Percentiles rank a stretch among this genome's conserved stretches.
Evolutionary conservation across 192 early-diverging fungal species (phyloP).

Genomic region (Coemansia sp.): DNA sequence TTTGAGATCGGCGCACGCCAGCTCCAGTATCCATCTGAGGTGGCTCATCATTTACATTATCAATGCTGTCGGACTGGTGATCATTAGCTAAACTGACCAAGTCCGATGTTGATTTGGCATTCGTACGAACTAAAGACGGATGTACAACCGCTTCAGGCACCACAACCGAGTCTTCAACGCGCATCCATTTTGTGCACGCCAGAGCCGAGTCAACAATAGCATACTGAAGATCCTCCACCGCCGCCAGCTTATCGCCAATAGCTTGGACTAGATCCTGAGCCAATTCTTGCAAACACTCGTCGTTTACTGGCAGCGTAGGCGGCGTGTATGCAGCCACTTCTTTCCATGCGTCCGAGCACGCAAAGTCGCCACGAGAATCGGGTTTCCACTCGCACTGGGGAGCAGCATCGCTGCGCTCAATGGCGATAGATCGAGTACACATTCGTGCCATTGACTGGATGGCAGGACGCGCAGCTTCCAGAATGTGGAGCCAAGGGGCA

Average conservation of each 20-base stretch:
- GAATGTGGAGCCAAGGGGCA: slow-evolving; percentile 20
- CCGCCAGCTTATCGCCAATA: slow-evolving; percentile 27
- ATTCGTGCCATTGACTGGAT: slow-evolving; percentile 18
- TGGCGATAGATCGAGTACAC: slow-evolving; percentile 20
- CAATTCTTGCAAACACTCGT: slow-evolving; percentile 15
- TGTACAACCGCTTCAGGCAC: not conserved
- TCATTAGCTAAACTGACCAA: not conserved
- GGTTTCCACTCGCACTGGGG: slow-evolving; percentile 22
- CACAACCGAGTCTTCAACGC: not conserved
- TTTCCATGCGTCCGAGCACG: slow-evolving; percentile 29
- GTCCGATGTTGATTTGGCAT: slow-evolving; percentile 8
- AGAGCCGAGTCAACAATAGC: slow-evolving; percentile 39
- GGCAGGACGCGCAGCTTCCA: slow-evolving; percentile 11
- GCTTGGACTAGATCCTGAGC: slow-evolving; percentile 9
- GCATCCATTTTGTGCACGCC: slow-evolving; percentile 35
- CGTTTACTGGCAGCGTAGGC: slow-evolving; percentile 10
- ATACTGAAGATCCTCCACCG: slow-evolving; percentile 37
- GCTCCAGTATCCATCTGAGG: not conserved
- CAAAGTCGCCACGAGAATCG: slow-evolving; percentile 22
- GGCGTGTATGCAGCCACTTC: slow-evolving; percentile 15
- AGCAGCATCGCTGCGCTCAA: slow-evolving; percentile 19
- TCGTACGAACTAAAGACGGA: not conserved
- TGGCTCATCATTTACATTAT: not conserved
- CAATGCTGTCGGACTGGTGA: not conserved
- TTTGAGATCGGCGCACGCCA: not conserved